These are phyloP conservation scores for Thielaviopsis ethacetica DNA, from an alignment of 2,329 filamentous ascomycete species.

Conservation along the genomic window DNA sequence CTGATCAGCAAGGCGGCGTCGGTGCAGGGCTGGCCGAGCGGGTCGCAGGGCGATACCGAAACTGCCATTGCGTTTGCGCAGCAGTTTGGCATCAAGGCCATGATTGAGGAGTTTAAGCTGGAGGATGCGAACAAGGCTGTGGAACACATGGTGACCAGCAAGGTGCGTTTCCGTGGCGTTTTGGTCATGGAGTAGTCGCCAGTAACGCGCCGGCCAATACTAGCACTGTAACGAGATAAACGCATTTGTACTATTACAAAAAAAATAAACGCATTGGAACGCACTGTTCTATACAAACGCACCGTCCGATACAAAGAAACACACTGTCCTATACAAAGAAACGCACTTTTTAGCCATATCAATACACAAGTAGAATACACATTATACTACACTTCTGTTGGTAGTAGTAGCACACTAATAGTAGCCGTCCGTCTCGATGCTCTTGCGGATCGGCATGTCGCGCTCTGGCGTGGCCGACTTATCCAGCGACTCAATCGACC, in stretches of 20 bases:
- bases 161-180: slow-evolving; percentile 30
- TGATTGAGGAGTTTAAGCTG: slow-evolving; percentile 49
- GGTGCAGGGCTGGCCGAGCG: slow-evolving; percentile 47
- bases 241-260: too few species aligned
- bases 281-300: too few species aligned
- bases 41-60: slow-evolving; percentile 44
- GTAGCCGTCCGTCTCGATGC: neutral
- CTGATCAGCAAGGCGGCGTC: slow-evolving; percentile 36
- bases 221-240: neutral
- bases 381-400: too few species aligned
- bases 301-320: neutral
- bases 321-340: neutral
- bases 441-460: neutral
- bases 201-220: neutral
- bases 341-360: neutral
- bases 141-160: slow-evolving; percentile 24
- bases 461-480: neutral
- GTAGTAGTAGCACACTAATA: too few species aligned
- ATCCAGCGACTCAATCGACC: slow-evolving; percentile 15
- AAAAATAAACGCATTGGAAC: neutral
- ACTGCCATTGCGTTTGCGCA: slow-evolving; percentile 51
- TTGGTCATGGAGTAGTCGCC: slow-evolving; percentile 20
- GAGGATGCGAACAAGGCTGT: slow-evolving; percentile 30
- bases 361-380: neutral
- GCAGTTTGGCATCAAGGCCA: slow-evolving; percentile 43